Conservation (phyloP, 192 early-diverging fungal species). For the Dissophora globulifera region DNA sequence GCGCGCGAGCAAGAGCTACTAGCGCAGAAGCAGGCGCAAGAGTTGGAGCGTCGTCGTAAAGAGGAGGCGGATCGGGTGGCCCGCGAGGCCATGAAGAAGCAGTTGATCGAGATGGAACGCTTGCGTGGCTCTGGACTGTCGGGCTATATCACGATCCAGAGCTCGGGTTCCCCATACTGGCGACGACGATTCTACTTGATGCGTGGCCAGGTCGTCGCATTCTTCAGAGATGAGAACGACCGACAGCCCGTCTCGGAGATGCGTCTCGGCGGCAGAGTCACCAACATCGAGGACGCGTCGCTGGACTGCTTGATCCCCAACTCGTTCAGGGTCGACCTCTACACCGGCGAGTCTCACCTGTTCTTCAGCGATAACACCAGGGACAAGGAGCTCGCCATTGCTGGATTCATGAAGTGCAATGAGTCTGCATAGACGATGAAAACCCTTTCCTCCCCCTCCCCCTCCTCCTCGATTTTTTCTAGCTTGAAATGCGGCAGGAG, state of each 20-base stretch:
- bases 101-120: conserved; percentile 40
- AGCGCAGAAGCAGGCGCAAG: conserved; percentile 33
- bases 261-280: conserved; percentile 49
- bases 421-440: conserved; percentile 38
- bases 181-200: conserved; percentile 67
- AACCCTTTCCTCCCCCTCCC: neutral
- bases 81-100: conserved; percentile 46
- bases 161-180: conserved; percentile 60
- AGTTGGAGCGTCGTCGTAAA: conserved; percentile 29
- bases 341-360: conserved; percentile 53
- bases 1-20: conserved; percentile 53
- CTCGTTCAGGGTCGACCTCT: conserved; percentile 59
- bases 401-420: conserved; percentile 54
- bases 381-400: conserved; percentile 52
- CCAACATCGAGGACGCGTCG: conserved; percentile 55
- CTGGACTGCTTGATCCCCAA: conserved; percentile 60
- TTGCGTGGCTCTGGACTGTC: conserved; percentile 40
- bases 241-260: conserved; percentile 45
- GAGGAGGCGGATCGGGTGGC: conserved; percentile 36
- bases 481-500: too few species aligned
- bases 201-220: conserved; percentile 52
- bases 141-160: conserved; percentile 59
- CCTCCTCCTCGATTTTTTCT: neutral
- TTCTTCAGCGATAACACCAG: conserved; percentile 56
- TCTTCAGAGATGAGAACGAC: conserved; percentile 63